Evolutionary conservation across 768 basidiomycete genomes (phyloP), one percentile per base, ranked within the genome.

Genomic region (Rhodotorula paludigena): DNA sequence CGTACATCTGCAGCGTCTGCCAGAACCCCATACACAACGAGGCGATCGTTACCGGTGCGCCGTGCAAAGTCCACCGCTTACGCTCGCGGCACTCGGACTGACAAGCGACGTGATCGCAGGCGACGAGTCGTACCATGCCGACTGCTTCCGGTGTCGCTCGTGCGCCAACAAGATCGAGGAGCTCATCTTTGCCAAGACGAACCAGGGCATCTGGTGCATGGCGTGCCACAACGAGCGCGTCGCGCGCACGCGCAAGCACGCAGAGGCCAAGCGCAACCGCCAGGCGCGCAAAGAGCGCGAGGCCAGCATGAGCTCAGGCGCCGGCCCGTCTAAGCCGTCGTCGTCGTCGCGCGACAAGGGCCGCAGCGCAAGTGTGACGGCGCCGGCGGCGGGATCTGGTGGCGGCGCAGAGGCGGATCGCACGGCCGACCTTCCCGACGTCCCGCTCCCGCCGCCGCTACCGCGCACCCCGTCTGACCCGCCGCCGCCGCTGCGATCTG

Each of bases 91-190:
- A 28, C 8, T 3, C 59, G 7, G 36, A 25, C 44, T 36, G 28
- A 28, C 32, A 36, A 35, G n/a, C 14, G 3, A 3, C 38, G 3
- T 2, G 36, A 1, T 1, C 33, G 14, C 53, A 73, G 77, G 92
- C 67, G 92, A 99, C 79, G 96, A 98, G 77, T 91, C 92, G 0
- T 99, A 98, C 75, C 96, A 98, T 77, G 93, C 96, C 10, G 89
- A 92, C 71, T 99, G 96, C 80, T 99, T 99, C 82, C 93, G 94
- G 74, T 99, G 96, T 81, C 88, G 90, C 75, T 88, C 92, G 58
- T 99, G 96, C 81, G 86, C 85, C 78, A 88, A 89, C 77, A 84
- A 91, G 64, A 99, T 99, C 71, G 93, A 98, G 79, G 96, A 99
- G 78, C 85, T 98, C 59, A 92, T 98, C 63, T 99, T 97, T 71